These are phyloP conservation scores for Cicer pinnatifidum DNA, from an alignment of 306 rosid genomes.

Conservation along the genomic window DNA sequence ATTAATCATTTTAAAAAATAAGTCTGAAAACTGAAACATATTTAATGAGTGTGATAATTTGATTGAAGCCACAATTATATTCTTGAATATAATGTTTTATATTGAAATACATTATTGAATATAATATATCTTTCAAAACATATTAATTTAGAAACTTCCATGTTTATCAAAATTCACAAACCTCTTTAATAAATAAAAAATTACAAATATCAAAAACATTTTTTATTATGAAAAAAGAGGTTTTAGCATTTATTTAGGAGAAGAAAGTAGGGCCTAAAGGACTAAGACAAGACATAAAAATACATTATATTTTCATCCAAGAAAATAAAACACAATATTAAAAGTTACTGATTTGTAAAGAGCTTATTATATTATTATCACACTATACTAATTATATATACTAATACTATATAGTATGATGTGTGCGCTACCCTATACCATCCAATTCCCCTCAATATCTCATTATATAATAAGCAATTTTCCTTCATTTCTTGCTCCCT, in stretches of 20 bases:
- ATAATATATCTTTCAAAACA: too few species aligned
- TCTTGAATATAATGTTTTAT: background rate
- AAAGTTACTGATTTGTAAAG: background rate
- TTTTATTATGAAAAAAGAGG: background rate
- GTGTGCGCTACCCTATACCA: conserved; percentile 29
- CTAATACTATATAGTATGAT: background rate
- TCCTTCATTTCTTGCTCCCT: conserved; percentile 19
- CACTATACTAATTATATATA: background rate
- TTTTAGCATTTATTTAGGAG: background rate
- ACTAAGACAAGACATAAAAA: too few species aligned
- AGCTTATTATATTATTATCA: conserved; percentile 1
- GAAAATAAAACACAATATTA: background rate
- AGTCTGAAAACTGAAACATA: background rate
- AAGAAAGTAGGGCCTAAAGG: background rate
- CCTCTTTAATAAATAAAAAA: too few species aligned
- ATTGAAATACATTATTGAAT: too few species aligned
- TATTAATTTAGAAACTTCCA: too few species aligned
- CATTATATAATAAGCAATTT: conserved; percentile 50
- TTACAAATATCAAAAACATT: too few species aligned
- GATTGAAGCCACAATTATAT: background rate
- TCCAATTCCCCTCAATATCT: conserved; percentile 32
- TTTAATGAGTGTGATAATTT: background rate
- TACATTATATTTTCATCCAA: too few species aligned
- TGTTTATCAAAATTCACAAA: too few species aligned
- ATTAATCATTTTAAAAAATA: background rate